Base-by-base conservation (phyloP, 176 grass and related monocot species). In the Melocanna baccifera region DNA sequence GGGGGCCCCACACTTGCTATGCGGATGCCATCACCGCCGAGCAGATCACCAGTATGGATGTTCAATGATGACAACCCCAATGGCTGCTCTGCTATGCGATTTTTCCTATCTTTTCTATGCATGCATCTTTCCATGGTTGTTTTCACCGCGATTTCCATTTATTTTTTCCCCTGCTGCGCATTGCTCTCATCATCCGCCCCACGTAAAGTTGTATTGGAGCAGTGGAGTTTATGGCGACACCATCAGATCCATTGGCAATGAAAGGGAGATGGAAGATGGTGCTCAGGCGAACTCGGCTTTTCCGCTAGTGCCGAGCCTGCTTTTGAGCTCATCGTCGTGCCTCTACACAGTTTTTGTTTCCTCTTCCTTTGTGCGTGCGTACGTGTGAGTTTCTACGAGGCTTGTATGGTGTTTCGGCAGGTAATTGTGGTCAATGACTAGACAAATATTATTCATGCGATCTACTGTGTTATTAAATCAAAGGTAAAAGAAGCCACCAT, bases 31-130 rank as follows among this genome's bases (percentile, higher is more conserved):
- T 59, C 56, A 77, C 73, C 41, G 76, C 3, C 9, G 83, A 89
- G 15, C 67, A 87, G 34, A 82, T 90, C n/a, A 57, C 78, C 58
- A 65, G 51, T 46, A 20, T 90, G 30, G 88, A 86, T 70, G 88
- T 83, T 25, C 90, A 14, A 12, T 4, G 45, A 14, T 47, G 45
- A 47, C 45, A 14, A 88, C 41, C 12, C 69, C 90, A 87, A 91
- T 78, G 89, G 85, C 46, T 88, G 86, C 82, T 88, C 90, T 43
- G 4, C 4, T 10, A 10, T n/a, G 20, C 8, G 52, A 20, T n/a
- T 30, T 48, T 48, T 46, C 43, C 47, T 18, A 18, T 51, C 48
- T 2, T 53, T 8, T 8, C 8, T 1, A 42, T 32, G 76, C 76
- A 65, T 32, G 40, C 76, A 79, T 65, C 59, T 32, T 66, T 36